phyloP scores from a whole-genome alignment of 2,329 filamentous ascomycete genomes.

The Phyllosticta paracitricarpa region DNA sequence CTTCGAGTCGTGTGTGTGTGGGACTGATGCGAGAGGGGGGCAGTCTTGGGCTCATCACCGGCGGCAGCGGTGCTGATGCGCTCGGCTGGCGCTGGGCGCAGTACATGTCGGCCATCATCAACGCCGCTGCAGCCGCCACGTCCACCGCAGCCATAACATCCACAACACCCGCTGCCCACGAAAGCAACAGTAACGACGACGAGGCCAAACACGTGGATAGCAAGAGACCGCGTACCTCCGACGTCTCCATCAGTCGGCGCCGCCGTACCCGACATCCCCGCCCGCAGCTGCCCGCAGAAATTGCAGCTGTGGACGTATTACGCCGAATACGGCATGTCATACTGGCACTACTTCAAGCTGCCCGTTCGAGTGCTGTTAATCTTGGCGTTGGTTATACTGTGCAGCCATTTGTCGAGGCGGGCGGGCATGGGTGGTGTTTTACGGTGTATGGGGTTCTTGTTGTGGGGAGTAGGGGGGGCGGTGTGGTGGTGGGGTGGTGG shows the following conservation, averaged over 20 bases:
- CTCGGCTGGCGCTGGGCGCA: constrained; percentile 27
- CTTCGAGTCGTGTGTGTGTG: too few relatives aligned
- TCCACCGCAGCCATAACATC: too few relatives aligned
- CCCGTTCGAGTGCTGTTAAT: constrained; percentile 14
- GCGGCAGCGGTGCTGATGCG: constrained; percentile 26
- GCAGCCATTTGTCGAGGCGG: constrained; percentile 30
- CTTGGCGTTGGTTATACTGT: constrained; percentile 22
- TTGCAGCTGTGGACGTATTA: constrained; percentile 17
- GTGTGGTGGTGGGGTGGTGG: constrained; percentile 19
- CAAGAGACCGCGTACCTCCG: background rate
- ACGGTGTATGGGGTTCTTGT: constrained; percentile 28
- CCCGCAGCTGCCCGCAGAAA: constrained; percentile 14
- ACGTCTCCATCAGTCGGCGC: background rate
- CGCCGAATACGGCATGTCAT: constrained; percentile 29
- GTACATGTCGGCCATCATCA: constrained; percentile 24
- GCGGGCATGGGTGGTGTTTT: constrained; percentile 21
- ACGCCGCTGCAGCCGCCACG: background rate
- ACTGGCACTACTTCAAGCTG: constrained; percentile 29
- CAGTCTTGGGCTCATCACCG: constrained; percentile 26
- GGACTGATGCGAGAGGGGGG: background rate
- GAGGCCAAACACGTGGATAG: background rate
- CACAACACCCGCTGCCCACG: background rate
- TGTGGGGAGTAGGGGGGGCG: constrained; percentile 17
- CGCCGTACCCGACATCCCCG: constrained; percentile 12
- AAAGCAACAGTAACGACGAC: background rate